Base-by-base conservation (phyloP, 1,139 yeast genomes). In the Hyphopichia burtonii region DNA sequence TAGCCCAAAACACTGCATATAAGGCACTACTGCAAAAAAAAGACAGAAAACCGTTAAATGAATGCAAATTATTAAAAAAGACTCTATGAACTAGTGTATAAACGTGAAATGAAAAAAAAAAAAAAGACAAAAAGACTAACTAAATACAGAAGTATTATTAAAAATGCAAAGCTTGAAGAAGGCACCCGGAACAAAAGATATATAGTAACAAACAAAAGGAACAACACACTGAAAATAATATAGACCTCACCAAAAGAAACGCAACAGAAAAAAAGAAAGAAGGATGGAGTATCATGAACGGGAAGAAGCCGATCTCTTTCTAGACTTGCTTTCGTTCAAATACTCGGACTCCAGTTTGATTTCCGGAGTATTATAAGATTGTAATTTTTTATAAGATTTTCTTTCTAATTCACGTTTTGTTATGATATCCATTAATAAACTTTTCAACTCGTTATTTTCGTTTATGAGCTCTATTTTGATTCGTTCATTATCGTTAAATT, bases 401-500 rank as follows among this genome's bases (percentile, higher is more conserved):
- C 46, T 37, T 32, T 52, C 54, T 30, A 48, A 38, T 31, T 51
- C 58, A 34, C 58, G 44, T 39, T 60, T 55, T 34, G 54, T 59
- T 34, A 65, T 59, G 27, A 64, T 52, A 32, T 64, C 66, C 22
- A 55, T 55, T 36, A 66, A 53, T 18, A 65, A 46, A 34, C 53
- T 52, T 43, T 58, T 56, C 43, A 66, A 55, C 47, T 65, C 64
- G 45, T 65, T 65, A 46, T 66, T 66, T 44, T 66, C 71, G 42
- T 66, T 59, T 40, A 66, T 65, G 43, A 66, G 51, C 43, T 61
- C 65, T 42, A 66, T 55, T 45, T 66, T 66, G 39, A 64, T 52
- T 41, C 54, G 51, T 49, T 66, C 72, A 44, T 65, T 66, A 40
- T 65, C 69, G 43, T 66, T 65, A 52, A 66, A 66, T 47, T 64